Base-by-base conservation (phyloP, 495 filamentous ascomycete species). In the Penicilliopsis zonata region DNA sequence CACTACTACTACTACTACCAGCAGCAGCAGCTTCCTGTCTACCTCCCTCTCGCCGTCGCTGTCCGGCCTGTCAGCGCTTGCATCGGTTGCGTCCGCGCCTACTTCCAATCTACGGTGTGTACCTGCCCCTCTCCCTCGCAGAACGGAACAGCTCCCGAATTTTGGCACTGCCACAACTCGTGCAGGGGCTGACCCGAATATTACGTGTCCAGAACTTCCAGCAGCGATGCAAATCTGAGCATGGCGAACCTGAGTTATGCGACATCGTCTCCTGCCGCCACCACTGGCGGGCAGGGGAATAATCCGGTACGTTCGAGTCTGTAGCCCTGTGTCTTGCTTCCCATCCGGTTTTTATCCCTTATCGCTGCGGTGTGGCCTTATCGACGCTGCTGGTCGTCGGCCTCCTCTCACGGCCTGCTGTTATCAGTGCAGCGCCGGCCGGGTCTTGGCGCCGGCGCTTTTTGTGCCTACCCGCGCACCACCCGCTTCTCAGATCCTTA, bases 71-170 rank as follows among this genome's bases (percentile, higher is more conserved):
- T 65, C 79, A 12, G 65, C 74, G 17, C 61, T 86, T 41, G 76
- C 79, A 31, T 70, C 71, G 27, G 62, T 74, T 40, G 72, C 68
- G 29, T 70, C 73, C 16, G 60, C 68, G 32, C 66, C 70, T 20
- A 74, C 76, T 43, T 72, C 74, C 34, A 79, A 77, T 55, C 49
- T 72, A 44, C 74, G 80, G 81, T 86, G 63, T 37, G 68, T 69
- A 18, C 22, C 15, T 13, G 18, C n/a, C 13, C 23, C 8, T 7
- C 34, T 21, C 22, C 5, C 10, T 27, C 4, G 25, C 10, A 27
- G 25, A n/a, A n/a, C n/a, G n/a, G n/a, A n/a, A n/a, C n/a, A n/a
- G n/a, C n/a, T n/a, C n/a, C n/a, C n/a, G n/a, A n/a, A n/a, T n/a
- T n/a, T n/a, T n/a, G n/a, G n/a, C 21, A n/a, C 6, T 6, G 21